phyloP scores from a whole-genome alignment of 768 basidiomycete species.

The Mrakia gelida region DNA sequence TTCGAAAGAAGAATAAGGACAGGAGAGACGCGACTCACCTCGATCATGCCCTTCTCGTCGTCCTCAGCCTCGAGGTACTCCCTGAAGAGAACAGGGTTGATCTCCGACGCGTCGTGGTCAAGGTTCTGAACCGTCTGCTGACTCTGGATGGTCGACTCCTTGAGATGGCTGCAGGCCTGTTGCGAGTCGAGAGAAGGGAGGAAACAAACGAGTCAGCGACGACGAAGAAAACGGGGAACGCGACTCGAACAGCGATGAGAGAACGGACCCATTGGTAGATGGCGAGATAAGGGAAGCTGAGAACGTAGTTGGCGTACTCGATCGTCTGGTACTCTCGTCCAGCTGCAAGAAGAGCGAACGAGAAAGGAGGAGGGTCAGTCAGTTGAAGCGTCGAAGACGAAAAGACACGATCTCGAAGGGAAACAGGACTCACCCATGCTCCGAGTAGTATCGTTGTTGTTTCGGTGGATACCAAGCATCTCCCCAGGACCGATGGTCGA shows the following conservation, averaged over 20 bases:
- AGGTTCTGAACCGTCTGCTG: slow-evolving; percentile 34
- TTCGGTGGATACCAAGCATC: slow-evolving; percentile 36
- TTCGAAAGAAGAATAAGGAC: background rate
- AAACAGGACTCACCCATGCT: slow-evolving; percentile 34
- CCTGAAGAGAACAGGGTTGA: slow-evolving; percentile 42
- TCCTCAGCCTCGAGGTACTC: slow-evolving; percentile 44
- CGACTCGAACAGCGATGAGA: too few relatives aligned
- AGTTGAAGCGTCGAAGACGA: background rate
- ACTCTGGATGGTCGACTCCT: slow-evolving; percentile 38
- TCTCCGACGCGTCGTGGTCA: slow-evolving; percentile 35
- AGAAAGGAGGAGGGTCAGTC: background rate
- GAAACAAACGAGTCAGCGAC: background rate
- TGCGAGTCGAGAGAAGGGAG: background rate
- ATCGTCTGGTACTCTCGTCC: slow-evolving; percentile 24
- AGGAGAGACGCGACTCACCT: slow-evolving; percentile 37
- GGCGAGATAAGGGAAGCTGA: slow-evolving; percentile 26
- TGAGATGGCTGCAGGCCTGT: slow-evolving; percentile 42
- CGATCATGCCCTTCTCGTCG: slow-evolving; percentile 44
- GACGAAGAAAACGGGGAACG: too few relatives aligned
- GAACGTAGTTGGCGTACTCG: slow-evolving; percentile 31
- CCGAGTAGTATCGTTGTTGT: slow-evolving; percentile 3
- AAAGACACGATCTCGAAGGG: background rate
- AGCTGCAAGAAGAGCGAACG: background rate
- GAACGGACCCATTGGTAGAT: slow-evolving; percentile 30
- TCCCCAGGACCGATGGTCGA: slow-evolving; percentile 42